Percentiles rank a stretch among this genome's conserved stretches.
Conservation (phyloP, 2,329 filamentous ascomycete species). For the Akanthomyces muscarius region DNA sequence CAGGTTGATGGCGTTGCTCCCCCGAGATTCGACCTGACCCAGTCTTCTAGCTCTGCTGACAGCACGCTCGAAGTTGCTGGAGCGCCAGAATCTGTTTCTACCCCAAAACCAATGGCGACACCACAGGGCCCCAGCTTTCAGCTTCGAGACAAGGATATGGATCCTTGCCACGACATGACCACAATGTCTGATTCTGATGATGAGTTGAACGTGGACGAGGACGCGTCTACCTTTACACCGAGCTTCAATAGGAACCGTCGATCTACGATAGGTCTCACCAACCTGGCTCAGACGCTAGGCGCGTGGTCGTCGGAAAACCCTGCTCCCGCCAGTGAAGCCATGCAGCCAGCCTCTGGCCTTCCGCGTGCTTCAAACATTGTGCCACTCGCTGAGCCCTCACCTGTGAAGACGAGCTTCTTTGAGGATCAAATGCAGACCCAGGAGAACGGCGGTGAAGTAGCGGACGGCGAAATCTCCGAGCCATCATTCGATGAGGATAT, state of each 20-base stretch:
- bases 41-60: neutral
- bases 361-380: conserved; percentile 11
- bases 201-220: conserved; percentile 35
- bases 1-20: neutral
- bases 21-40: neutral
- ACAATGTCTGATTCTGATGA: conserved; percentile 52
- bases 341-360: conserved; percentile 1
- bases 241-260: conserved; percentile 31
- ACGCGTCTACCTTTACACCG: conserved; percentile 40
- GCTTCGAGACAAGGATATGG: conserved; percentile 46
- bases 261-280: conserved; percentile 53
- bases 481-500: conserved; percentile 50
- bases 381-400: conserved; percentile 31
- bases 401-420: conserved; percentile 50
- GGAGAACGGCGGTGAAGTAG: conserved; percentile 22
- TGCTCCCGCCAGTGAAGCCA: conserved; percentile 28
- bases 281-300: conserved; percentile 57
- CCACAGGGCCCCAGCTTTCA: conserved; percentile 27
- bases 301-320: conserved; percentile 62
- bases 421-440: conserved; percentile 54
- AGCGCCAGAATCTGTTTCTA: neutral
- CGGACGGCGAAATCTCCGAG: conserved; percentile 29
- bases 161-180: conserved; percentile 37
- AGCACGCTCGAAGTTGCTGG: neutral
- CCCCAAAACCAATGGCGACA: conserved; percentile 21